A percentile compares a stretch with the other conserved stretches of the same genome.
Evolutionary conservation across 1,284 basidiomycete genomes (phyloP).

Genomic region (Austropuccinia psidii): DNA sequence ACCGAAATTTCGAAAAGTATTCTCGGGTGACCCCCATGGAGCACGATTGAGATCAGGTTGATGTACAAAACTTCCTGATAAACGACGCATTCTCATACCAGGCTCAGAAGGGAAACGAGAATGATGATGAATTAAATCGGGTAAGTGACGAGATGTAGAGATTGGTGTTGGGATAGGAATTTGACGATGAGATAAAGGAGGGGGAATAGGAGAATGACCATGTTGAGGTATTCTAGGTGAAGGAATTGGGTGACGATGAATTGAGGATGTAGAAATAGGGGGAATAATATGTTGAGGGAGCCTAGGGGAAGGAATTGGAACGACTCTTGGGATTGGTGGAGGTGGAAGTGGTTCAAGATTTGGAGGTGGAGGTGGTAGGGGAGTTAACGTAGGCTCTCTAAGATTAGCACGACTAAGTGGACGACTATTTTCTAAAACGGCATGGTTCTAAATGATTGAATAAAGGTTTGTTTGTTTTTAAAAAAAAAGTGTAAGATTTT

Average conservation of each 20-base stretch:
- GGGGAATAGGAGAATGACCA: background rate
- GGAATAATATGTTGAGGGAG: background rate
- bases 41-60: background rate
- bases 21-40: background rate
- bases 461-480: no score
- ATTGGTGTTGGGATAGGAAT: no score
- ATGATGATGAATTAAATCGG: background rate
- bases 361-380: background rate
- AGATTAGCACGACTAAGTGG: constrained; percentile 12
- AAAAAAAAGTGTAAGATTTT: no score
- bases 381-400: background rate
- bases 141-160: no score
- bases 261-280: background rate
- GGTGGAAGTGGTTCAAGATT: constrained; percentile 7
- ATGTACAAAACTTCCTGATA: constrained; percentile 16
- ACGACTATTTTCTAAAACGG: constrained; percentile 1
- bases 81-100: constrained; percentile 7
- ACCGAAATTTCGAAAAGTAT: background rate
- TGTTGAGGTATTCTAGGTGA: background rate
- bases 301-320: constrained; percentile 3
- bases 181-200: no score
- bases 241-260: background rate
- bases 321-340: background rate
- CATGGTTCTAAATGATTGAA: constrained; percentile 33
- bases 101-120: background rate